phyloP scores from a whole-genome alignment of 768 basidiomycete species.

The Paxillus involutus region DNA sequence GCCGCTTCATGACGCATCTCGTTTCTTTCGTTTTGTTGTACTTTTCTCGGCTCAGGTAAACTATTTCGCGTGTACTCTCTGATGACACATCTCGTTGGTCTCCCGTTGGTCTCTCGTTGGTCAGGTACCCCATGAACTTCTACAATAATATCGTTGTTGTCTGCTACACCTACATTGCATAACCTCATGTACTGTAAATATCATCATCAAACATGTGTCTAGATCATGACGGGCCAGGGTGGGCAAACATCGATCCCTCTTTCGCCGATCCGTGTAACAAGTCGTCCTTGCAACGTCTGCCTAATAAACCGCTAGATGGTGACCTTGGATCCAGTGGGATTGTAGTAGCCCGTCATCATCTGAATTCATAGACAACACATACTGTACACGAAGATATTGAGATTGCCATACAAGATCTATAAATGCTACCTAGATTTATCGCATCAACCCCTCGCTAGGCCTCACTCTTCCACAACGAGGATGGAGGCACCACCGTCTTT shows the following conservation, averaged over 20 bases:
- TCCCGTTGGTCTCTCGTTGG: neutral
- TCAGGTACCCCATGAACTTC: slow-evolving; percentile 8
- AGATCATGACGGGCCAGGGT: too few species aligned
- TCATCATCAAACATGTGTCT: neutral
- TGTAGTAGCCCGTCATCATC: too few species aligned
- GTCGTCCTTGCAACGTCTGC: too few species aligned
- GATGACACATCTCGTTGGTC: slow-evolving; percentile 8
- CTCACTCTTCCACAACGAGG: slow-evolving; percentile 33
- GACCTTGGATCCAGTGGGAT: too few species aligned
- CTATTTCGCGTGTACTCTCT: slow-evolving; percentile 5
- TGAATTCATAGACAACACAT: too few species aligned
- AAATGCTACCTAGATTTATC: neutral
- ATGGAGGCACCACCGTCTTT: slow-evolving; percentile 65
- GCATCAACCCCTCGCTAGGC: neutral
- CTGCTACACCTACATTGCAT: slow-evolving; percentile 11
- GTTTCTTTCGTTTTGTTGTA: slow-evolving; percentile 2
- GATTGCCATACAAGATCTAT: too few species aligned
- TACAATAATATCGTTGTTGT: slow-evolving; percentile 15
- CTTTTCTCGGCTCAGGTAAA: slow-evolving; percentile 1
- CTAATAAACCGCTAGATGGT: too few species aligned
- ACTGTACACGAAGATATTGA: too few species aligned
- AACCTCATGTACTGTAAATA: neutral
- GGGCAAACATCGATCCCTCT: too few species aligned
- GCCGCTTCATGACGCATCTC: slow-evolving; percentile 4
- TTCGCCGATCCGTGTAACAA: too few species aligned